These are phyloP conservation scores for Decorospora gaudefroyi DNA, from an alignment of 2,329 filamentous ascomycete species.

Conservation along the genomic window DNA sequence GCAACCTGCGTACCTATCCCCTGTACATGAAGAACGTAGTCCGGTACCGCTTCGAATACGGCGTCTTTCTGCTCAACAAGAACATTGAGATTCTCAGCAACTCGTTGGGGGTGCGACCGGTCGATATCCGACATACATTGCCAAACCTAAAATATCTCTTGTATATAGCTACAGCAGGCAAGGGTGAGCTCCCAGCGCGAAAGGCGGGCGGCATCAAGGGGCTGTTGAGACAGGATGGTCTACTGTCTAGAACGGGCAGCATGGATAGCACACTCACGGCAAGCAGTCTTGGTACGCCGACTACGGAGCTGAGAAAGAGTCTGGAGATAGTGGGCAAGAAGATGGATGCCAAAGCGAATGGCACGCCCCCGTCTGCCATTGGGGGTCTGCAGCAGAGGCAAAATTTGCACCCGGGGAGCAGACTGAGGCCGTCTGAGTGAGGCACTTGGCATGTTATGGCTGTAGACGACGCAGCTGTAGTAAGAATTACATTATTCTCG, in stretches of 20 bases:
- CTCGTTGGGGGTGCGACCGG: constrained; percentile 71
- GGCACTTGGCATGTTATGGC: neutral
- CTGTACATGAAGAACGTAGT: constrained; percentile 72
- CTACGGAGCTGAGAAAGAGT: constrained; percentile 26
- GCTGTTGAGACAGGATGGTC: constrained; percentile 34
- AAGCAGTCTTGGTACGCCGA: constrained; percentile 33
- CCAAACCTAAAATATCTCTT: constrained; percentile 93
- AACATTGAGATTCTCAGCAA: constrained; percentile 74
- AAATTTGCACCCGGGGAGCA: constrained; percentile 28
- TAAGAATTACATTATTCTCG: too few relatives aligned
- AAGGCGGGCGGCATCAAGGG: constrained; percentile 47
- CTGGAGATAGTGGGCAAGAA: constrained; percentile 23
- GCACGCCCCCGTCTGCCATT: constrained; percentile 12
- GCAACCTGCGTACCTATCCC: constrained; percentile 63
- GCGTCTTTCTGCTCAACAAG: constrained; percentile 95
- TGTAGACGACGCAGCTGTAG: too few relatives aligned
- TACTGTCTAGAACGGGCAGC: constrained; percentile 37
- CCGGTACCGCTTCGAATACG: constrained; percentile 93
- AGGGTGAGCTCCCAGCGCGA: constrained; percentile 59
- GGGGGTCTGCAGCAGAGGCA: constrained; percentile 27
- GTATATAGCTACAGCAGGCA: constrained; percentile 84
- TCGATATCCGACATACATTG: constrained; percentile 89
- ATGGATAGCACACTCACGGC: constrained; percentile 39
- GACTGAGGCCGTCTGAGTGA: constrained; percentile 33
- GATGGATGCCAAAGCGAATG: constrained; percentile 25